Percentiles rank a stretch among this genome's conserved stretches.
Conservation (phyloP, 1,284 basidiomycete species). For the Hypsizygus ulmarius region DNA sequence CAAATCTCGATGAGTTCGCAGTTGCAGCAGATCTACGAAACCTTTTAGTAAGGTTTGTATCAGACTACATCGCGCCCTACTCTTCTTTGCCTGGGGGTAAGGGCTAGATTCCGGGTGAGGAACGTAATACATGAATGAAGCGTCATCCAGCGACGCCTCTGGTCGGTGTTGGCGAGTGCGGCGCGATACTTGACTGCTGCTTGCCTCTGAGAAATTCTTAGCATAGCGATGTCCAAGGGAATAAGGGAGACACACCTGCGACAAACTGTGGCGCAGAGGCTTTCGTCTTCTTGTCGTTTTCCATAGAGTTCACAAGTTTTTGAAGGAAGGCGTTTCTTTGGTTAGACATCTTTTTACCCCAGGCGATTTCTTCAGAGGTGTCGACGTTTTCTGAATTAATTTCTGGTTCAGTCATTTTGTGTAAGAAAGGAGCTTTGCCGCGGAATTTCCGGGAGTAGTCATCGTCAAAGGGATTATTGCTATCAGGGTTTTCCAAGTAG, state of each 20-base stretch:
- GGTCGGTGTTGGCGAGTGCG: constrained; percentile 21
- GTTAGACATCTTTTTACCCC: constrained; percentile 65
- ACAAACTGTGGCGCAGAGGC: constrained; percentile 40
- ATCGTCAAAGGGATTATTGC: constrained; percentile 67
- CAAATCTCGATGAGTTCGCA: constrained; percentile 11
- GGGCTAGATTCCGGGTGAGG: constrained; percentile 28
- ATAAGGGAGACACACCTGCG: constrained; percentile 31
- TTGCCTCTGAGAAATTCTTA: constrained; percentile 14
- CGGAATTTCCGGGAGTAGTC: constrained; percentile 46
- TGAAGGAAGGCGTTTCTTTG: constrained; percentile 63
- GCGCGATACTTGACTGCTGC: constrained; percentile 9
- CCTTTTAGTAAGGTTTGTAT: neutral
- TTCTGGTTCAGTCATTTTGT: constrained; percentile 47
- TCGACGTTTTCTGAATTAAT: constrained; percentile 64
- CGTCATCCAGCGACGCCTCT: constrained; percentile 32
- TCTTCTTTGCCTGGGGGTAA: constrained; percentile 5
- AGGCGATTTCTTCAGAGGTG: constrained; percentile 61
- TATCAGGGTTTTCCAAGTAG: constrained; percentile 63
- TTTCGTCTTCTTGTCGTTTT: constrained; percentile 48
- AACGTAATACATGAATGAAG: constrained; percentile 43
- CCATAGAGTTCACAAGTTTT: constrained; percentile 48
- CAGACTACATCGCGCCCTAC: constrained; percentile 5
- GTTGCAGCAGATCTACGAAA: constrained; percentile 8
- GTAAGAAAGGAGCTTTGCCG: constrained; percentile 56
- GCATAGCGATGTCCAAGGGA: neutral